Percentiles rank a stretch among this genome's conserved stretches.
Evolutionary conservation across 1,139 yeast species (phyloP).

Genomic region (Kazachstania sp.): DNA sequence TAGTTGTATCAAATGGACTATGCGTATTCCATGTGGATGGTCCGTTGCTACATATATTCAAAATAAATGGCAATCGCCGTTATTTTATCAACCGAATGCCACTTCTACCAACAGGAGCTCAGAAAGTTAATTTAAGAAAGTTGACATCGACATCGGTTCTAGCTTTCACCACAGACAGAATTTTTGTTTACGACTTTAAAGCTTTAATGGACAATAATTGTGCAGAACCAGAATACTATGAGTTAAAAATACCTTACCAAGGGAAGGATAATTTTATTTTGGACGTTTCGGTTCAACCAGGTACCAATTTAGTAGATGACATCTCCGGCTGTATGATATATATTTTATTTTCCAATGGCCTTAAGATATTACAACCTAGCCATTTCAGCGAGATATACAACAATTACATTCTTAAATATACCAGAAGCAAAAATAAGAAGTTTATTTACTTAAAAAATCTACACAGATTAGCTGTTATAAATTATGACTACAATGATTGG

Average conservation of each 20-base stretch:
- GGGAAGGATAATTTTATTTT: conserved; percentile 16
- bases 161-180: conserved; percentile 4
- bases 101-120: background rate
- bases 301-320: background rate
- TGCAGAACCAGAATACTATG: background rate
- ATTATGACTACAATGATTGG: conserved; percentile 18
- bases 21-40: too few species aligned
- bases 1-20: too few species aligned
- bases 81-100: background rate
- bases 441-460: conserved; percentile 18
- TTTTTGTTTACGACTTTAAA: background rate
- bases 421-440: conserved; percentile 19
- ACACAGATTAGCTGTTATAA: conserved; percentile 23
- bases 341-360: conserved; percentile 18
- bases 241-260: conserved; percentile 14
- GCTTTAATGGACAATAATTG: background rate
- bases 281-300: conserved; percentile 10
- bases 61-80: too few species aligned
- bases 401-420: conserved; percentile 20
- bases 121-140: conserved; percentile 4
- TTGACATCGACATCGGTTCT: background rate
- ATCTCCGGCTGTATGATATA: conserved; percentile 7
- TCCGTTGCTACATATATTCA: too few species aligned
- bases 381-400: conserved; percentile 18
- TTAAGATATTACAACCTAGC: conserved; percentile 14